Percentiles rank a stretch among this genome's conserved stretches.
Conservation (phyloP, 495 filamentous ascomycete genomes). For the Talaromyces ruber region DNA sequence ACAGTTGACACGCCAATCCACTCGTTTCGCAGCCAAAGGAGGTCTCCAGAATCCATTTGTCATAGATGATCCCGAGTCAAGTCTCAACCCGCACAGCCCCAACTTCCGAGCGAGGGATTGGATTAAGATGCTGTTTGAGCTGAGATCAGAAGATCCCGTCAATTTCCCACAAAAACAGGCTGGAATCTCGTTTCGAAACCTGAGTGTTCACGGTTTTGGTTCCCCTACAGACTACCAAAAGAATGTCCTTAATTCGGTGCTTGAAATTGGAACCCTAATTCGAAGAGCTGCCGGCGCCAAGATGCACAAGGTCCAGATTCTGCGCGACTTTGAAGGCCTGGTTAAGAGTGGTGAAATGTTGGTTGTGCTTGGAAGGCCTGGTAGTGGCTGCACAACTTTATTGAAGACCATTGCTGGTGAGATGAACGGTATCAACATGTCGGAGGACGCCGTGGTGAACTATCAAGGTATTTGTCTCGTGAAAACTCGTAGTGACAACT, state of each 20-base stretch:
- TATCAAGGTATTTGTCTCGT: constrained; percentile 49
- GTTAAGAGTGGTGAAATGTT: constrained; percentile 72
- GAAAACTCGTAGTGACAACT: neutral
- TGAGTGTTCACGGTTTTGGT: constrained; percentile 72
- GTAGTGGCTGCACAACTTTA: constrained; percentile 70
- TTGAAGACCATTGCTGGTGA: constrained; percentile 74
- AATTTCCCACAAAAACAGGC: constrained; percentile 34
- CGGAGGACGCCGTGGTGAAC: constrained; percentile 58
- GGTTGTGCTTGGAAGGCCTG: constrained; percentile 69
- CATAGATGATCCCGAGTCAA: constrained; percentile 29
- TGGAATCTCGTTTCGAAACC: constrained; percentile 46
- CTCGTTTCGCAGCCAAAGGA: constrained; percentile 21
- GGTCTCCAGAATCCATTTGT: constrained; percentile 37
- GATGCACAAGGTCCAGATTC: constrained; percentile 52
- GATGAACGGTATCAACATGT: constrained; percentile 62
- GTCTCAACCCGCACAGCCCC: constrained; percentile 34
- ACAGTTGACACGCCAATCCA: constrained; percentile 40
- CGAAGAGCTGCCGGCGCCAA: constrained; percentile 34
- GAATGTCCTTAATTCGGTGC: constrained; percentile 59
- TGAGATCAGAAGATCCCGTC: constrained; percentile 40
- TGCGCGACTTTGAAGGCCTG: constrained; percentile 72
- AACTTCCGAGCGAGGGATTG: constrained; percentile 43
- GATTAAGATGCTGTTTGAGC: constrained; percentile 42
- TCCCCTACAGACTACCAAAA: constrained; percentile 76
- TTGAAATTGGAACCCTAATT: constrained; percentile 43